Base-by-base conservation (phyloP, 164 flowering plant species). In the Amborella trichopoda region DNA sequence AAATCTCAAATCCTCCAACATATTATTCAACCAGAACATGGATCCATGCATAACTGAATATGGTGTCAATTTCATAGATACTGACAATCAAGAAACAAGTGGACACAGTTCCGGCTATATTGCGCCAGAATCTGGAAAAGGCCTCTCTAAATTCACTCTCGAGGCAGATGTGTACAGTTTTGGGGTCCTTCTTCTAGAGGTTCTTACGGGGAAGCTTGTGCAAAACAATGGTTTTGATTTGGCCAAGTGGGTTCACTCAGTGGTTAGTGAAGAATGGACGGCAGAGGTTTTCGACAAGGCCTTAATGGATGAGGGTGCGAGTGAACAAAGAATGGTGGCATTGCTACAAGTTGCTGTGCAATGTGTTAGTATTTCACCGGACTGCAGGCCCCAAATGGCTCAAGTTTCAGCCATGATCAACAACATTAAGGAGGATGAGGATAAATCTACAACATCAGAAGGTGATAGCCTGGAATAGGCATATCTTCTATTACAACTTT, bases 1-100 rank as follows among this genome's bases (percentile, higher is more conserved):
- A 1, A 82, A 83, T 63, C 44, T 80, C 16, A 83, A 83, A 66
- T 77, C 84, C 45, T 57, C 78, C 30, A 83, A 83, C 72, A 77
- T 83, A 30, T 32, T 82, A 50, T 53, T 83, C 9, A 56, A 60
- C 62, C 52, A 60, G 5, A 45, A 60, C 44, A 68, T 75, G 78
- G 71, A 73, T 23, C 70, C 80, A 8, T 60, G 74, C 28, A 49
- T 83, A 5, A 75, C 78, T 17, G 84, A 83, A 50, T 83, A 79
- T 46, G 80, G 84, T 3, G 63, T 77, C 37, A 69, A 67, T 73
- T 55, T 46, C 32, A 48, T 43, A 20, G 62, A 68, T 33, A 52
- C 55, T 21, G 61, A 60, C 26, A 57, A 66, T 17, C 54, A 48
- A 24, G 14, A 69, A 23, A 28, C 43, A 49, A 30, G 33, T 58